Evolutionary conservation across 2,329 filamentous ascomycete genomes (phyloP).

Genomic region (Colletotrichum cuscutae): DNA sequence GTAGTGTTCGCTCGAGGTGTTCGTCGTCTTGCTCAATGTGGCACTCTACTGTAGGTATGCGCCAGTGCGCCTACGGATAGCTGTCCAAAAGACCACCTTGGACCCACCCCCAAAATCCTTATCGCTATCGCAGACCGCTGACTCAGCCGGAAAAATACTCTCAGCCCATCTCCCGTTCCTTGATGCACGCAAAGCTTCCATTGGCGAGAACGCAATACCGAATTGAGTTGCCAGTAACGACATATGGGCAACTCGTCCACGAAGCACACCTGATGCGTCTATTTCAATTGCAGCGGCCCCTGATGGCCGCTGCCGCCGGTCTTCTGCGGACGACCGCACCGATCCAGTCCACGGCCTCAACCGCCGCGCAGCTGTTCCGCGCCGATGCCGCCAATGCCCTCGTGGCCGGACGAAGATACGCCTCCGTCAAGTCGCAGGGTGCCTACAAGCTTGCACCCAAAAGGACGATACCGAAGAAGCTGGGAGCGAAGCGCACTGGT

Average conservation of each 20-base stretch:
- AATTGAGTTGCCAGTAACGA: constrained; percentile 27
- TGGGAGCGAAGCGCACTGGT: constrained; percentile 93
- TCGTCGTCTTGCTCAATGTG: not conserved
- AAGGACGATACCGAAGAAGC: constrained; percentile 77
- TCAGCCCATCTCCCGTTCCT: constrained; percentile 28
- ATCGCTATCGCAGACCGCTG: constrained; percentile 33
- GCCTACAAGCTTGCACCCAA: constrained; percentile 73
- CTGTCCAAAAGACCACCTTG: constrained; percentile 30
- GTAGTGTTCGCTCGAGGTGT: not conserved
- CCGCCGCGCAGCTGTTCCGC: constrained; percentile 25
- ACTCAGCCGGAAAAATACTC: constrained; percentile 34
- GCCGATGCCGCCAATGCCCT: constrained; percentile 46
- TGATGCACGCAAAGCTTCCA: constrained; percentile 17
- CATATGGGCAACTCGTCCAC: constrained; percentile 28
- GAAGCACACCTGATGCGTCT: constrained; percentile 53
- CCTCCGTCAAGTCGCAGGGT: constrained; percentile 72
- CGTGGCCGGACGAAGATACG: constrained; percentile 63
- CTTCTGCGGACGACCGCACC: constrained; percentile 37
- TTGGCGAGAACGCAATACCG: not conserved
- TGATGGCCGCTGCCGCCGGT: constrained; percentile 51
- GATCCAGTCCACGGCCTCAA: constrained; percentile 32
- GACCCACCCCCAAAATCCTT: constrained; percentile 3
- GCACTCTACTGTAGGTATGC: not conserved
- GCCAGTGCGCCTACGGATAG: constrained; percentile 6
- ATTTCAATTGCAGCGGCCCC: constrained; percentile 57